Conservation (phyloP, 768 basidiomycete genomes). For the Boletus speciosus region DNA sequence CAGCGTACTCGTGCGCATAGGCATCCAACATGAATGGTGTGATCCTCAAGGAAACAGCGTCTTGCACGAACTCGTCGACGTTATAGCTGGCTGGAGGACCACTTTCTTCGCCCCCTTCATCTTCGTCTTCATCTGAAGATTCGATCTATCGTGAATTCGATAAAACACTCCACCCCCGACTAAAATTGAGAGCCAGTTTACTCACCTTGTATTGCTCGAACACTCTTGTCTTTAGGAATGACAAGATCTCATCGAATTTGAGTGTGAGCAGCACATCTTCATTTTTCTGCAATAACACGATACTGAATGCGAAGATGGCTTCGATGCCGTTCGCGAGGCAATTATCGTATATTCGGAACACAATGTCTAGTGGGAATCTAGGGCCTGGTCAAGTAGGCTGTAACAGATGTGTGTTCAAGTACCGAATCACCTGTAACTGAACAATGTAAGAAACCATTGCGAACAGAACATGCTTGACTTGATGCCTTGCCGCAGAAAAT, state of each 20-base stretch:
- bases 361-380: slow-evolving; percentile 92
- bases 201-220: slow-evolving; percentile 77
- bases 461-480: slow-evolving; percentile 99
- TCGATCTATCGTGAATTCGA: slow-evolving; percentile 22
- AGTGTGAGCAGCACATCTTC: slow-evolving; percentile 73
- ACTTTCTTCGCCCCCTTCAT: slow-evolving; percentile 22
- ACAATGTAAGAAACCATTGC: slow-evolving; percentile 98
- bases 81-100: slow-evolving; percentile 42
- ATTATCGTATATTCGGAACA: slow-evolving; percentile 95
- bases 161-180: background rate
- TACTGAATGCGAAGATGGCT: slow-evolving; percentile 92
- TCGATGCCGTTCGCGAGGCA: slow-evolving; percentile 96
- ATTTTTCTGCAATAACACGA: slow-evolving; percentile 82
- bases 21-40: slow-evolving; percentile 96
- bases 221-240: slow-evolving; percentile 75
- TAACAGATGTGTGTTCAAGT: background rate
- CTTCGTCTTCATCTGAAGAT: slow-evolving; percentile 26
- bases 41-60: slow-evolving; percentile 80
- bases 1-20: slow-evolving; percentile 86
- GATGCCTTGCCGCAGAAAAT: slow-evolving; percentile 89
- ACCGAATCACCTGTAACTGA: slow-evolving; percentile 77
- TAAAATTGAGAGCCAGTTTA: background rate
- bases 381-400: background rate
- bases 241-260: slow-evolving; percentile 89
- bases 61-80: slow-evolving; percentile 81